Conservation (phyloP, 1,284 basidiomycete genomes). For the Sporisorium graminicola region DNA sequence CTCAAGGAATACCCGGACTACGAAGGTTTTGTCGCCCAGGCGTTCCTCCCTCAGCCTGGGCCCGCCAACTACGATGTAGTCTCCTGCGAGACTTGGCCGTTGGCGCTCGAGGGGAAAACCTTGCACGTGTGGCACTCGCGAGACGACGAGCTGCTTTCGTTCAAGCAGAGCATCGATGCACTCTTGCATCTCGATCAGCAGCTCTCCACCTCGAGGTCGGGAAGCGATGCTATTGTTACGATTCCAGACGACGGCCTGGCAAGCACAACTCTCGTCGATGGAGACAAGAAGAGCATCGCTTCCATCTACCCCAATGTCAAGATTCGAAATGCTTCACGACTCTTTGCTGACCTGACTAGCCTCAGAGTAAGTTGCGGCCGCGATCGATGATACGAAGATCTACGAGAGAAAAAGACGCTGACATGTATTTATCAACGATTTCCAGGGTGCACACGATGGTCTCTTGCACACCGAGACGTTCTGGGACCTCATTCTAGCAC, state of each 20-base stretch:
- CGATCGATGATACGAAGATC: no score
- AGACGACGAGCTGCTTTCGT: slow-evolving; percentile 45
- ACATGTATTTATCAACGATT: no score
- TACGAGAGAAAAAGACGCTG: not conserved
- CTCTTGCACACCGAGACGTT: slow-evolving; percentile 38
- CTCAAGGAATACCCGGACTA: slow-evolving; percentile 48
- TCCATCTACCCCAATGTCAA: slow-evolving; percentile 15
- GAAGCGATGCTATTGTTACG: not conserved
- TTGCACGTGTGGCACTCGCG: slow-evolving; percentile 42
- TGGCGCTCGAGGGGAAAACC: slow-evolving; percentile 23
- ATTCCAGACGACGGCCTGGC: slow-evolving; percentile 34
- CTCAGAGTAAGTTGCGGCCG: slow-evolving; percentile 16
- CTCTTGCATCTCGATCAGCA: slow-evolving; percentile 24
- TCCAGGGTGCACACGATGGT: slow-evolving; percentile 39
- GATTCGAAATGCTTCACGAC: slow-evolving; percentile 6
- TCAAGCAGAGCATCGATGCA: slow-evolving; percentile 40
- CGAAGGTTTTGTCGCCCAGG: slow-evolving; percentile 46
- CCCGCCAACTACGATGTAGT: slow-evolving; percentile 37
- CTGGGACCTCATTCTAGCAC: slow-evolving; percentile 27
- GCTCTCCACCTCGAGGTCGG: not conserved
- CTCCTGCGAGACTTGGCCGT: slow-evolving; percentile 34
- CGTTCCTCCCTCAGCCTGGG: slow-evolving; percentile 34
- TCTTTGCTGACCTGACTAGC: slow-evolving; percentile 26
- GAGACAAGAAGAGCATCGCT: slow-evolving; percentile 29
- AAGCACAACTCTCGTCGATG: slow-evolving; percentile 20